phyloP scores from a whole-genome alignment of 1,284 basidiomycete species.

The Cutaneotrichosporon spelunceum region DNA sequence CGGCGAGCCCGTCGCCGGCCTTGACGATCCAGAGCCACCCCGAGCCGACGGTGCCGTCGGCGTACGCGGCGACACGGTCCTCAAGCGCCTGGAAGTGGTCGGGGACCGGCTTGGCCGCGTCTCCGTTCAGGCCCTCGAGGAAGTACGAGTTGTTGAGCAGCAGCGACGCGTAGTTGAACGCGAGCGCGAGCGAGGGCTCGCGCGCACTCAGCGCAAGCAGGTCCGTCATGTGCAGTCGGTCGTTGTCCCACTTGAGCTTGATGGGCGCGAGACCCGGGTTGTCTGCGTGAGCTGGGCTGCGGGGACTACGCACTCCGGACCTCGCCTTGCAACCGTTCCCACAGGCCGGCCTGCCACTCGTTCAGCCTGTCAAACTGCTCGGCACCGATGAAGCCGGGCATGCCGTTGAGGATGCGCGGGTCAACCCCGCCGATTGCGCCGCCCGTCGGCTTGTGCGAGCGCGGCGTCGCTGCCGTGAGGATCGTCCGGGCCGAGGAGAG shows the following conservation, averaged over 20 bases:
- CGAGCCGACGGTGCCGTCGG: constrained; percentile 57
- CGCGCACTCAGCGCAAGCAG: constrained; percentile 68
- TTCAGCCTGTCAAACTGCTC: constrained; percentile 38
- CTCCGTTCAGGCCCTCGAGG: constrained; percentile 58
- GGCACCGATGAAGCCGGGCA: constrained; percentile 32
- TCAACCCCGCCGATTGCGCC: constrained; percentile 33
- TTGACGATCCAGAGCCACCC: constrained; percentile 62
- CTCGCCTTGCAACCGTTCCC: constrained; percentile 46
- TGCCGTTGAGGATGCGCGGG: constrained; percentile 34
- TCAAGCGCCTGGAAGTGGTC: constrained; percentile 32
- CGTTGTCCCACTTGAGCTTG: constrained; percentile 46
- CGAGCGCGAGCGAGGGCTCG: constrained; percentile 63
- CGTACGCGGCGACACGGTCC: constrained; percentile 45
- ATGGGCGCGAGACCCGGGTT: constrained; percentile 42
- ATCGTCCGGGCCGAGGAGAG: background rate
- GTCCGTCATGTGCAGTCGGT: constrained; percentile 44
- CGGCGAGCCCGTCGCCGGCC: constrained; percentile 29
- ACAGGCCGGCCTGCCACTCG: constrained; percentile 48
- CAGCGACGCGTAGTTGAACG: constrained; percentile 87
- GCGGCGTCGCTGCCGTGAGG: constrained; percentile 3
- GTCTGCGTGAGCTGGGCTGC: constrained; percentile 20
- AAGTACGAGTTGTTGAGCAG: constrained; percentile 97
- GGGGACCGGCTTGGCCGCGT: constrained; percentile 29
- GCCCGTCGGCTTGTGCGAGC: background rate
- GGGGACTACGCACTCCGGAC: constrained; percentile 37